These are phyloP conservation scores for Penicillium janthinellum DNA, from an alignment of 2,329 filamentous ascomycete species.

Conservation along the genomic window DNA sequence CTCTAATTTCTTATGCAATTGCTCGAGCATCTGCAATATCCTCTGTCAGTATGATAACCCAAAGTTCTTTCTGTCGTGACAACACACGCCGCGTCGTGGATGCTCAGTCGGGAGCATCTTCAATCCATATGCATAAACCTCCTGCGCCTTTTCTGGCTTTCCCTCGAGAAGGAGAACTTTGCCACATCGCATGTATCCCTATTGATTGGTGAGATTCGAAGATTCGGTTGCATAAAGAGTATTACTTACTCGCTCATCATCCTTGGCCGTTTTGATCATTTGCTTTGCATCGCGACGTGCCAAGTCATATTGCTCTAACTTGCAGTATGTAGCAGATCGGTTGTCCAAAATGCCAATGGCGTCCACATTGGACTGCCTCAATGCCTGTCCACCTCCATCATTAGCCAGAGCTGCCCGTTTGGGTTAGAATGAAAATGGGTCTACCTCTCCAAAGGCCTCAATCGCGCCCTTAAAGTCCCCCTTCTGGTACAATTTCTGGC, in stretches of 20 bases:
- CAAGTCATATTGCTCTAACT: slow-evolving; percentile 52
- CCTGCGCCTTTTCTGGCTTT: slow-evolving; percentile 55
- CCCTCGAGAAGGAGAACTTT: slow-evolving; percentile 50
- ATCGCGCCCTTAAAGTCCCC: slow-evolving; percentile 49
- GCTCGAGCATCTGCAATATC: slow-evolving; percentile 42
- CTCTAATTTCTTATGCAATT: slow-evolving; percentile 51
- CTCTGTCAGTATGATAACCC: not conserved
- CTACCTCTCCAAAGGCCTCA: slow-evolving; percentile 45
- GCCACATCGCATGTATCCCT: slow-evolving; percentile 60
- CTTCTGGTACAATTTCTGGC: slow-evolving; percentile 47
- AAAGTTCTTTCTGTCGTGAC: not conserved
- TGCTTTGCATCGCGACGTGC: slow-evolving; percentile 60
- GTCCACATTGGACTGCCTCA: slow-evolving; percentile 38
- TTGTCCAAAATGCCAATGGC: slow-evolving; percentile 53
- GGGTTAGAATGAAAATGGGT: slow-evolving; percentile 9
- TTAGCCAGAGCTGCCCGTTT: slow-evolving; percentile 14
- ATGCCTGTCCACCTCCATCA: slow-evolving; percentile 33
- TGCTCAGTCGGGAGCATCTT: slow-evolving; percentile 51
- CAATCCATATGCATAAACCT: slow-evolving; percentile 61
- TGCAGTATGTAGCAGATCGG: slow-evolving; percentile 58
- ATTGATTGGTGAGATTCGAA: slow-evolving; percentile 3
- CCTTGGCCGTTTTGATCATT: slow-evolving; percentile 56
- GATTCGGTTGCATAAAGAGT: not conserved
- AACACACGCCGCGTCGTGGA: slow-evolving; percentile 31
- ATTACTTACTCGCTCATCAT: slow-evolving; percentile 52